Evolutionary conservation across 495 filamentous ascomycete genomes (phyloP).

Genomic region (Hypoxylon cercidicola): DNA sequence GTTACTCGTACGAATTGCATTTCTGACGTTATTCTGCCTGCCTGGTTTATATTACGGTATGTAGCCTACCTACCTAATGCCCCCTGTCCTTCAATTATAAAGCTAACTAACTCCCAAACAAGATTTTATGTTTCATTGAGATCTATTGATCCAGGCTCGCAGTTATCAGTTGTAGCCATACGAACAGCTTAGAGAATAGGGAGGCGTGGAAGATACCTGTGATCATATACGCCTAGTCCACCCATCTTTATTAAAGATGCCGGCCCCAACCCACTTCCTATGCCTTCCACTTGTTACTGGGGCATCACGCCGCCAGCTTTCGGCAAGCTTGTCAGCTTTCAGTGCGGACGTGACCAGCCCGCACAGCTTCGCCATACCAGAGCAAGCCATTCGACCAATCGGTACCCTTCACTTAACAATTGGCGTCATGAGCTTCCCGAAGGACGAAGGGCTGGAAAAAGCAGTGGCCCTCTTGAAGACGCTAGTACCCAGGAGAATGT

Average conservation of each 20-base stretch:
- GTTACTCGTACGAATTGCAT: too few relatives aligned
- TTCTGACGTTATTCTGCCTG: too few relatives aligned
- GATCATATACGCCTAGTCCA: too few relatives aligned
- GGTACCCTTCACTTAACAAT: constrained; percentile 87
- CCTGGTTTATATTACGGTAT: too few relatives aligned
- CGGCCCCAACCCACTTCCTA: constrained; percentile 83
- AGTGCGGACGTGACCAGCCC: constrained; percentile 60
- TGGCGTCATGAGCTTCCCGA: constrained; percentile 83
- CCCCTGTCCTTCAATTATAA: too few relatives aligned
- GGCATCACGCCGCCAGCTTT: constrained; percentile 70
- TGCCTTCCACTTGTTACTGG: constrained; percentile 80
- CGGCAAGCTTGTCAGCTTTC: constrained; percentile 69
- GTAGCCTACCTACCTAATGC: too few relatives aligned
- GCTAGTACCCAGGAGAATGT: constrained; percentile 63
- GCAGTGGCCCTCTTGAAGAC: constrained; percentile 66
- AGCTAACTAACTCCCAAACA: too few relatives aligned
- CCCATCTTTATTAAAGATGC: constrained; percentile 34
- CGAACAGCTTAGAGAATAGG: too few relatives aligned
- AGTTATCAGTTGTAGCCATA: too few relatives aligned
- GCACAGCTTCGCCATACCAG: constrained; percentile 55
- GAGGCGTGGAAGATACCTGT: too few relatives aligned
- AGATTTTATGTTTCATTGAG: too few relatives aligned
- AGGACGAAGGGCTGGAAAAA: constrained; percentile 62
- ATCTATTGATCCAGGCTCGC: too few relatives aligned
- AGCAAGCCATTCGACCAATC: constrained; percentile 76